Base-by-base conservation (phyloP, 1,284 basidiomycete genomes). In the Wallemia mellicola region DNA sequence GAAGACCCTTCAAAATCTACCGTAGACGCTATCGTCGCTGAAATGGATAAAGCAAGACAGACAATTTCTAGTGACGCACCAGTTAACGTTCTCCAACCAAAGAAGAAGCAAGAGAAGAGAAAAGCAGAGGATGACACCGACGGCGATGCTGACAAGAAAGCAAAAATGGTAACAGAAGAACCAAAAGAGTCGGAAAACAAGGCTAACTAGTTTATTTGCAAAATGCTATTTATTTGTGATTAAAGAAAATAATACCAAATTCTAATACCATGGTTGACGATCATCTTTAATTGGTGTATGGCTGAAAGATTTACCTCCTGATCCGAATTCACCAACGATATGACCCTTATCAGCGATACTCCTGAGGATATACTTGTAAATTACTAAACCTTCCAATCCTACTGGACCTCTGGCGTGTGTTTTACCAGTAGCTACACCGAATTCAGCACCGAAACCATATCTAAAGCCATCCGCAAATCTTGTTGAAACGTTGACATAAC, bases 341-440 rank as follows among this genome's bases (percentile, higher is more conserved):
- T 89, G 86, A 1, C 87, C 89, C 59, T 72, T 74, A 26, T 73
- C 73, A 58, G 73, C 79, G 64, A 73, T 79, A 69, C 86, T 86
- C 69, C 77, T 74, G 70, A 95, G 72, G 72, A 88, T 78, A 69
- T 92, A 95, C 72, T 94, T 95, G 75, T 95, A 94, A 62, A 82
- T 92, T 57, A 89, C 83, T 63, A 95, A 73, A 1, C 94, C 94
- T 64, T 96, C 89, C 59, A 98, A 73, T 0, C 94, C 94, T 1
- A 98, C 94, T 0, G 94, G 94, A 1, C 94, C 94, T 27, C 94
- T 75, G 1, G 94, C 92, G 67, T 99, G 94, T 60, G 94, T 95
- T 66, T 86, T 82, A 1, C 89, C 89, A 0, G 94, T 99, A 67
- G 82, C 85, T 67, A 99, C 95, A 9, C 94, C 94, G 0, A 99